Conservation (phyloP, 2,329 filamentous ascomycete genomes). For the Catunica adiposa region DNA sequence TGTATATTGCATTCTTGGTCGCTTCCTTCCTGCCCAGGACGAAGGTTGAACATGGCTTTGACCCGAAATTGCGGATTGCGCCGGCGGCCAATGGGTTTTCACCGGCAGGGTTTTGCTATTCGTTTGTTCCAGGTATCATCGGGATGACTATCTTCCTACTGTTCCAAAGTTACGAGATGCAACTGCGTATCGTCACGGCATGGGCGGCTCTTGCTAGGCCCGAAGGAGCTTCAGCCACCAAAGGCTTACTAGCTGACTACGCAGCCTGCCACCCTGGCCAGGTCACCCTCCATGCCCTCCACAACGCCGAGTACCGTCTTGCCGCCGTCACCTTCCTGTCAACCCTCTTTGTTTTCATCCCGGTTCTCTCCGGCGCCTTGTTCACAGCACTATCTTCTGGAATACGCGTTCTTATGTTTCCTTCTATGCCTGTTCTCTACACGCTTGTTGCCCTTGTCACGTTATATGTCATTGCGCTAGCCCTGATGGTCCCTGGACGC, state of each 20-base stretch:
- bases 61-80: slow-evolving; percentile 46
- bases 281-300: slow-evolving; percentile 37
- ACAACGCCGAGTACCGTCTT: slow-evolving; percentile 48
- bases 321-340: slow-evolving; percentile 44
- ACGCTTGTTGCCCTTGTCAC: slow-evolving; percentile 55
- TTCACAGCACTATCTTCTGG: slow-evolving; percentile 56
- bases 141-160: slow-evolving; percentile 50
- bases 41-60: slow-evolving; percentile 52
- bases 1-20: slow-evolving; percentile 55
- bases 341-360: slow-evolving; percentile 43
- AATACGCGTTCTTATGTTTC: slow-evolving; percentile 44
- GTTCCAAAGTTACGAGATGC: slow-evolving; percentile 50
- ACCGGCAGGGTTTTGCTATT: slow-evolving; percentile 74
- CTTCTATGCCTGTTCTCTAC: slow-evolving; percentile 57
- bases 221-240: slow-evolving; percentile 43
- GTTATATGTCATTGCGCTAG: slow-evolving; percentile 50
- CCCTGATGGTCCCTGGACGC: slow-evolving; percentile 44
- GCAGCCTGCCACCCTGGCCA: slow-evolving; percentile 47
- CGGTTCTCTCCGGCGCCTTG: slow-evolving; percentile 50
- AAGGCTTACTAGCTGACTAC: slow-evolving; percentile 55
- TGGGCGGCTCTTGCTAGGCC: slow-evolving; percentile 45
- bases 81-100: slow-evolving; percentile 55
- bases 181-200: slow-evolving; percentile 48
- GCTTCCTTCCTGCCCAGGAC: slow-evolving; percentile 61
- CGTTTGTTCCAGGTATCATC: slow-evolving; percentile 52